A percentile compares a stretch with the other conserved stretches of the same genome.
These are phyloP conservation scores for Eucalyptus globulus DNA, from an alignment of 345 rosid genomes.

Conservation along the genomic window DNA sequence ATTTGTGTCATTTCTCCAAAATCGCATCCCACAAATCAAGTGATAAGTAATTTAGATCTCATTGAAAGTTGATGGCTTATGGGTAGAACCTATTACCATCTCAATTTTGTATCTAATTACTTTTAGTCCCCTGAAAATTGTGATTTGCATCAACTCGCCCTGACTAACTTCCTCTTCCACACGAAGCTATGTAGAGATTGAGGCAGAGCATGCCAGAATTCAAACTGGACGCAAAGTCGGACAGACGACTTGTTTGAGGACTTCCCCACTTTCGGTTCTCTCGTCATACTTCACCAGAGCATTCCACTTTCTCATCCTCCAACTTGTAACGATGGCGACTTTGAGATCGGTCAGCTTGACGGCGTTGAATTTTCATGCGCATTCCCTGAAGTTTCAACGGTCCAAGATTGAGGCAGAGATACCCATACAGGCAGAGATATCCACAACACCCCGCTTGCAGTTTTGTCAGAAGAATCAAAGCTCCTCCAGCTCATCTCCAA, in stretches of 20 bases:
- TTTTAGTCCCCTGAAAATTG: background rate
- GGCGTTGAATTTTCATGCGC: background rate
- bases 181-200: background rate
- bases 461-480: background rate
- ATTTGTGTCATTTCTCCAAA: too few relatives aligned
- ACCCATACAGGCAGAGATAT: background rate
- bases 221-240: background rate
- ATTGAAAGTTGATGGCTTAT: background rate
- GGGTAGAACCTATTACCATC: background rate
- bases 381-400: conserved; percentile 1
- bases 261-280: background rate
- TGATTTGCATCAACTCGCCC: background rate
- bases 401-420: background rate
- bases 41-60: fast-evolving
- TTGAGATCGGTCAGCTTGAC: background rate
- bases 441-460: background rate
- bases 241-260: background rate
- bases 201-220: background rate
- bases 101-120: background rate
- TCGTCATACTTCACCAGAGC: background rate
- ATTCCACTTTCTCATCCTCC: background rate
- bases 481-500: background rate
- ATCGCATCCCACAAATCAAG: background rate
- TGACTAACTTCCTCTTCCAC: background rate
- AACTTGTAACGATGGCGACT: background rate